Evolutionary conservation across 2,329 filamentous ascomycete species (phyloP).

Genomic region (Penicillium griseofulvum): DNA sequence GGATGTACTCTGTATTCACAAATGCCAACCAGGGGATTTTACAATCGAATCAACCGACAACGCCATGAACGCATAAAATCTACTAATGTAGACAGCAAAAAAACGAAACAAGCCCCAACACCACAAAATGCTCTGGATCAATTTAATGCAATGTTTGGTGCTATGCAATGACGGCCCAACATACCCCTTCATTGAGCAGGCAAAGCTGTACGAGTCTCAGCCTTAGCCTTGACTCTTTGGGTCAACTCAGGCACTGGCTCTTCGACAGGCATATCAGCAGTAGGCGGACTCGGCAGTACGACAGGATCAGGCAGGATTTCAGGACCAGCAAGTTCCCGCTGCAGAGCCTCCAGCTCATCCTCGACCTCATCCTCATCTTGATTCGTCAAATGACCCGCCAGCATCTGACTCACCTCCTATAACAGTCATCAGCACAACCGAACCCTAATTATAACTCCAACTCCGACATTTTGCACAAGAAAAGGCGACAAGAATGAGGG

Average conservation of each 20-base stretch:
- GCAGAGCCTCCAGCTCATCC: slow-evolving; percentile 82
- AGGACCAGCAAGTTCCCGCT: slow-evolving; percentile 56
- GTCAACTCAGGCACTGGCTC: slow-evolving; percentile 25
- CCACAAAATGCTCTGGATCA: slow-evolving; percentile 24
- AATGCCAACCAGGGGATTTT: not conserved
- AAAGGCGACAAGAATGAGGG: not conserved
- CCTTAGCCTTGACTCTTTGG: slow-evolving; percentile 29
- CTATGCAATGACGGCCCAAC: not conserved
- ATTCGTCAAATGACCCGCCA: slow-evolving; percentile 82
- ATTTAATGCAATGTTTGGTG: slow-evolving; percentile 14
- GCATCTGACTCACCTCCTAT: slow-evolving; percentile 88
- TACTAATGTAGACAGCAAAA: not conserved
- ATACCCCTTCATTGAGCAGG: slow-evolving; percentile 22
- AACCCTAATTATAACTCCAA: not conserved
- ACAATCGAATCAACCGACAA: not conserved
- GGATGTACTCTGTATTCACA: not conserved
- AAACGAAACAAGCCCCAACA: slow-evolving; percentile 21
- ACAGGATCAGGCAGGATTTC: slow-evolving; percentile 41
- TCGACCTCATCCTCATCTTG: slow-evolving; percentile 98
- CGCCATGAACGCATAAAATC: slow-evolving; percentile 6
- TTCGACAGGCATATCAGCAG: slow-evolving; percentile 12
- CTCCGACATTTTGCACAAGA: not conserved
- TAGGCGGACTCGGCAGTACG: slow-evolving; percentile 25
- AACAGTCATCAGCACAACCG: slow-evolving; percentile 12
- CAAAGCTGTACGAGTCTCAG: slow-evolving; percentile 24